Percentiles rank a stretch among this genome's conserved stretches.
phyloP scores from a whole-genome alignment of 352 stramenopile species.

The Phytophthora meadii region DNA sequence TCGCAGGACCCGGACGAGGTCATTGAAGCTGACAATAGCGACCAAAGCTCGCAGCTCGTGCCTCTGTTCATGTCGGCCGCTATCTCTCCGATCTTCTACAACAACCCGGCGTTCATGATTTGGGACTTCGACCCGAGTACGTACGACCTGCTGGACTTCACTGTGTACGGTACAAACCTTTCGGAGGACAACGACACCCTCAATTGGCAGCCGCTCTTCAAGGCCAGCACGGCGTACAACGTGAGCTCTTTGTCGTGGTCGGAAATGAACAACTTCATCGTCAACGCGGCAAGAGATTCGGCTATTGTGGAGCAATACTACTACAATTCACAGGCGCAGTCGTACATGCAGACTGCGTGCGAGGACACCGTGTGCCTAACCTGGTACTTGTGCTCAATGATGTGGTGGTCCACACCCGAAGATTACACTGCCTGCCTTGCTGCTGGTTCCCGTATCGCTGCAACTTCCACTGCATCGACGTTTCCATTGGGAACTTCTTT shows the following conservation, averaged over 20 bases:
- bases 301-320: slow-evolving; percentile 70
- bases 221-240: slow-evolving; percentile 58
- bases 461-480: slow-evolving; percentile 19
- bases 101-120: slow-evolving; percentile 91
- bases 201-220: slow-evolving; percentile 60
- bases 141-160: slow-evolving; percentile 76
- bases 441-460: slow-evolving; percentile 23
- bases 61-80: slow-evolving; percentile 84
- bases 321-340: slow-evolving; percentile 81
- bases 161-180: slow-evolving; percentile 77
- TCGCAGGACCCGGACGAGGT: slow-evolving; percentile 14
- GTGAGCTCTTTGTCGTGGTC: slow-evolving; percentile 52
- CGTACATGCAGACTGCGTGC: slow-evolving; percentile 49
- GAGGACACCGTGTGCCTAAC: slow-evolving; percentile 49
- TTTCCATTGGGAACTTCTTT: background rate
- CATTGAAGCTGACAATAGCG: slow-evolving; percentile 13
- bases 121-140: slow-evolving; percentile 76
- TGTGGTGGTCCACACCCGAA: slow-evolving; percentile 75
- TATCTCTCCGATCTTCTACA: slow-evolving; percentile 91
- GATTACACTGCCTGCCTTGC: slow-evolving; percentile 63
- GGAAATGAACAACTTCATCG: slow-evolving; percentile 50
- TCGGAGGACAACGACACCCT: slow-evolving; percentile 42
- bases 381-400: slow-evolving; percentile 71
- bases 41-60: slow-evolving; percentile 39
- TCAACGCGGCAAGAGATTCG: slow-evolving; percentile 45